Base-by-base conservation (phyloP, 139 green algal genomes). In the Chlorella sorokiniana region DNA sequence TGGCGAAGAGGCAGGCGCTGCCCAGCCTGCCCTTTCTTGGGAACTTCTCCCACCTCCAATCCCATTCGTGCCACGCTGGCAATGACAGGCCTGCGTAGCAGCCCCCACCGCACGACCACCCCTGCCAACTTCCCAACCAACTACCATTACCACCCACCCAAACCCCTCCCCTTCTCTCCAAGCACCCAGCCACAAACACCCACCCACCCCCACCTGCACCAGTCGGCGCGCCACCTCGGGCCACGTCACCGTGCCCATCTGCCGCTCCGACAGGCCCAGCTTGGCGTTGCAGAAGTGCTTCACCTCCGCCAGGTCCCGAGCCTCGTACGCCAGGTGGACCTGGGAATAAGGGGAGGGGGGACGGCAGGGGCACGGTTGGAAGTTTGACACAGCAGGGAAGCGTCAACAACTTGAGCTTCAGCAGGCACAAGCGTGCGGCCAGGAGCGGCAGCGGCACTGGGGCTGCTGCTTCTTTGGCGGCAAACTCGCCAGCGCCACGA, bases 181-280 rank as follows among this genome's bases (percentile, higher is more conserved):
- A 8, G 48, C 48, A 59, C 48, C 48, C 48, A 59, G 48, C 48
- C 48, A 11, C 16, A 11, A 16, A 11, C 48, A 11, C 48, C n/a
- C 62, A 23, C 4, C 37, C 38, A 22, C 25, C 20, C 73, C 48
- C 62, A 87, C 84, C 62, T 85, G 70, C 79, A 98, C 96, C 69
- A 98, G 76, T 5, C 93, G 83, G 78, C 92, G 81, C 42, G 96
- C 85, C 59, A 99, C 77, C 83, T 98, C 95, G 3, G 92, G 88
- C 96, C 96, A 99, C 16, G 91, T 93, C 52, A 98, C 76, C 1
- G 89, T 89, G 23, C 65, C 40, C 42, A 95, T 88, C 81, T 94
- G 87, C 33, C 86, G 77, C 52, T 98, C 92, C 23, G 78, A 89
- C 44, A 96, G 83, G 41, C 95, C 94, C 78, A 97, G 87, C 52